Conservation (phyloP, 768 basidiomycete species). For the Flagelloscypha sp. region DNA sequence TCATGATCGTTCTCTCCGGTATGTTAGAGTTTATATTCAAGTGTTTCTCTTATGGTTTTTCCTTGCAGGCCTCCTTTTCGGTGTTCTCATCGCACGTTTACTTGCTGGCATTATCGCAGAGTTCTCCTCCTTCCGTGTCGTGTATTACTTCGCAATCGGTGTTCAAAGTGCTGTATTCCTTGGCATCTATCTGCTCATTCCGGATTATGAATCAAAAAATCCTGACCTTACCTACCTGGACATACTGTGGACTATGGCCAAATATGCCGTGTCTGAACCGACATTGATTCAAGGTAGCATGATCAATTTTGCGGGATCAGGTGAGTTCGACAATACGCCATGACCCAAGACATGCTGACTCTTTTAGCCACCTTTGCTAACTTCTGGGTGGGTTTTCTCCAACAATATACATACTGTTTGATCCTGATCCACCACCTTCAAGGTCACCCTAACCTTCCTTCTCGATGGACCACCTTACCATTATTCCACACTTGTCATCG, state of each 20-base stretch:
- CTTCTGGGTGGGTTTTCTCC: constrained; percentile 29
- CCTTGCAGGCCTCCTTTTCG: constrained; percentile 52
- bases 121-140: constrained; percentile 61
- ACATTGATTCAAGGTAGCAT: constrained; percentile 61
- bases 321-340: no score
- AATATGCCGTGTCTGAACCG: constrained; percentile 71
- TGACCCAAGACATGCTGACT: no score
- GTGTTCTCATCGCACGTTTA: constrained; percentile 67
- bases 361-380: no score
- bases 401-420: constrained; percentile 6
- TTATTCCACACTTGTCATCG: constrained; percentile 68
- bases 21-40: no score
- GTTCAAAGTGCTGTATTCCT: constrained; percentile 52
- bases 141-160: constrained; percentile 73
- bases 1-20: constrained; percentile 64
- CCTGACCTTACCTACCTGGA: constrained; percentile 52
- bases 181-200: constrained; percentile 58
- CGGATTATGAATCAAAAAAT: constrained; percentile 80
- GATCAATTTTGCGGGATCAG: constrained; percentile 50
- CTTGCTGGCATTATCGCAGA: constrained; percentile 69
- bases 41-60: constrained; percentile 30
- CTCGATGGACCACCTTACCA: constrained; percentile 69
- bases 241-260: constrained; percentile 71
- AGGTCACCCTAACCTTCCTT: constrained; percentile 77
- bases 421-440: constrained; percentile 33